Base-by-base conservation (phyloP, 1,139 yeast species). In the Saccharomyces hybrid region DNA sequence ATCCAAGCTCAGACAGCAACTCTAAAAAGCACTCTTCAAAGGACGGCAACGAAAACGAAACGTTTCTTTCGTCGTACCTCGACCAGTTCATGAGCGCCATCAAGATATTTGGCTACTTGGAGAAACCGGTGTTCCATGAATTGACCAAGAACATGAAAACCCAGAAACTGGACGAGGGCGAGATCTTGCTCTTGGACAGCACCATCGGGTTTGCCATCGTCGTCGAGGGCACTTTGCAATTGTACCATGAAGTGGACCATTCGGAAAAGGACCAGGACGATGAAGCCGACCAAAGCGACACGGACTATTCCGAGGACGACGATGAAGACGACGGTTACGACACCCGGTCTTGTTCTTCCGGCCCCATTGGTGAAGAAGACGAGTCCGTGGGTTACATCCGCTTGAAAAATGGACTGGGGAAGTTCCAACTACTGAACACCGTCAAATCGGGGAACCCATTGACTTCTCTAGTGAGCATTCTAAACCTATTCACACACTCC, bases 31-130 rank as follows among this genome's bases (percentile, higher is more conserved):
- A 48, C 14, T 12, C 50, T 12, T 29, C 16, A n/a, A 44, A 51
- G 14, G 50, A 48, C 12, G 49, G 50, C 34, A 41, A 55, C 5
- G 55, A 55, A 24, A 58, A 58, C 32, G 59, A 60, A 27, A 57
- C 60, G 4, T 54, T 58, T 14, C 55, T 61, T 11, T 58, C 69
- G 3, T 79, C 82, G 27, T 91, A 90, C 66, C 74, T 93, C 56
- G 97, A 93, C 68, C 96, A 91, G 66, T 93, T 93, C 63, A 73
- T 93, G 51, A 80, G 88, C 54, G 98, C 97, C 0, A 88, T 93
- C 60, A 90, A 89, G 71, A 88, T 93, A 19, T 93, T 93, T 73
- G 99, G 99, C 1, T 91, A 91, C 69, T 75, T 93, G 54, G 99
- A 93, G 62, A 79, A 86, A 56, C 86, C 88, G 1, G 97, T 93